These are phyloP conservation scores for Thermothelomyces thermophilus DNA, from an alignment of 2,329 filamentous ascomycete species.

Conservation along the genomic window DNA sequence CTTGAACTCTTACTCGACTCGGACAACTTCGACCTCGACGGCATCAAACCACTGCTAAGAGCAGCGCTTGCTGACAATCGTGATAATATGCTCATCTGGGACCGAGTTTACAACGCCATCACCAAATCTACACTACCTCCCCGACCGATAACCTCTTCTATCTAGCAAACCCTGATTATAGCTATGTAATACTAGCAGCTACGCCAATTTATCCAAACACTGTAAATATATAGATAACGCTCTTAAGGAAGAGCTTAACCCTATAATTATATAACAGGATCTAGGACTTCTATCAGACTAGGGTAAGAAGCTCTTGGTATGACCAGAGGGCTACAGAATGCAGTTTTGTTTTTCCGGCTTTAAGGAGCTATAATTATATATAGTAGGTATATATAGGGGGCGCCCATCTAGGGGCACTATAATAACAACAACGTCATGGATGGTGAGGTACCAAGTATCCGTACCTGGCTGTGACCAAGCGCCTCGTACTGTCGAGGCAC, in stretches of 20 bases:
- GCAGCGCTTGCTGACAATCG: slow-evolving; percentile 1
- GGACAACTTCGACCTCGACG: background rate
- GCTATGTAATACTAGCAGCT: background rate
- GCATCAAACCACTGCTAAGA: slow-evolving; percentile 12
- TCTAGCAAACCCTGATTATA: background rate
- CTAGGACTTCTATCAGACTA: background rate
- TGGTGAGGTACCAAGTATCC: too few species aligned
- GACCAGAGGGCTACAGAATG: too few species aligned
- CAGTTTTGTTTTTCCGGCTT: too few species aligned
- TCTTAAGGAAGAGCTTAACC: background rate
- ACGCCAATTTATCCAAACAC: background rate
- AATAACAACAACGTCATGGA: too few species aligned
- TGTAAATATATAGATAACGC: background rate
- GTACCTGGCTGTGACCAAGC: too few species aligned
- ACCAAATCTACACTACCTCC: background rate
- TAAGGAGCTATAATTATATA: too few species aligned
- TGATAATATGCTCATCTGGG: slow-evolving; percentile 1
- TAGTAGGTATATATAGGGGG: too few species aligned
- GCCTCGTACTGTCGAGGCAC: too few species aligned
- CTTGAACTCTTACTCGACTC: background rate
- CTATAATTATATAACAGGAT: background rate
- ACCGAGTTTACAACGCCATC: background rate
- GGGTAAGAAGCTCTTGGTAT: too few species aligned
- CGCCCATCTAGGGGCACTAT: too few species aligned
- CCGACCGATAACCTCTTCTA: background rate